Evolutionary conservation across 139 green algal genomes (phyloP).

Genomic region (Chlamydomonas applanata): DNA sequence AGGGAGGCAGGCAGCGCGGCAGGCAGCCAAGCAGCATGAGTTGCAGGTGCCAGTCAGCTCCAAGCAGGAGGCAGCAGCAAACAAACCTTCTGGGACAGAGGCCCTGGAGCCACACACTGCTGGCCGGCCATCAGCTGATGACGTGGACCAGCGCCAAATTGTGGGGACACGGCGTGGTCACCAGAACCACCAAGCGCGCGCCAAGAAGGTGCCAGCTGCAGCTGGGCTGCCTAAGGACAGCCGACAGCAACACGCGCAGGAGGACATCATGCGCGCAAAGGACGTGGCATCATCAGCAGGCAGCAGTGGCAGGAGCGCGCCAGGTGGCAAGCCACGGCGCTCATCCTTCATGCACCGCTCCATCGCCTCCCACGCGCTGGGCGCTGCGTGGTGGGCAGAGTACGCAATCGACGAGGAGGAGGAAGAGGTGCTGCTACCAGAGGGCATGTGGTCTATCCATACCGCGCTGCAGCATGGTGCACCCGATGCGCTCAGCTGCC

Average conservation of each 20-base stretch:
- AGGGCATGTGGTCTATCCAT: constrained; percentile 10
- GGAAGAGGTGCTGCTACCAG: constrained; percentile 4
- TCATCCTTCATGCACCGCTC: background rate
- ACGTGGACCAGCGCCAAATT: constrained; percentile 15
- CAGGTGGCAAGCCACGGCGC: background rate
- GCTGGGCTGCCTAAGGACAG: background rate
- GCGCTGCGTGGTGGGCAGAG: background rate
- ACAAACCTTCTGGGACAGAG: background rate
- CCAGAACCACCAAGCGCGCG: background rate
- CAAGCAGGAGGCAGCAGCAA: background rate
- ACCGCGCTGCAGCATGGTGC: constrained; percentile 6
- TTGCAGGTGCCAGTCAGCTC: background rate
- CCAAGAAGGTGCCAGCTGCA: background rate
- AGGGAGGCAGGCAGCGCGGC: background rate
- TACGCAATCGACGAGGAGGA: constrained; percentile 4
- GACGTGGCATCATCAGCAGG: background rate
- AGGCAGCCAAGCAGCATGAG: background rate
- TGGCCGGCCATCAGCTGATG: background rate
- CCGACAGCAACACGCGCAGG: background rate
- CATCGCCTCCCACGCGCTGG: background rate
- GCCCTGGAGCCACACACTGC: background rate
- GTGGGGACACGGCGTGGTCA: background rate
- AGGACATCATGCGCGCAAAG: background rate
- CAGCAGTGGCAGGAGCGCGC: background rate
- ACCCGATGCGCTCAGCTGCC: background rate